These are phyloP conservation scores for Nitzschia sp. DNA, from an alignment of 108 stramenopile species.

Conservation along the genomic window DNA sequence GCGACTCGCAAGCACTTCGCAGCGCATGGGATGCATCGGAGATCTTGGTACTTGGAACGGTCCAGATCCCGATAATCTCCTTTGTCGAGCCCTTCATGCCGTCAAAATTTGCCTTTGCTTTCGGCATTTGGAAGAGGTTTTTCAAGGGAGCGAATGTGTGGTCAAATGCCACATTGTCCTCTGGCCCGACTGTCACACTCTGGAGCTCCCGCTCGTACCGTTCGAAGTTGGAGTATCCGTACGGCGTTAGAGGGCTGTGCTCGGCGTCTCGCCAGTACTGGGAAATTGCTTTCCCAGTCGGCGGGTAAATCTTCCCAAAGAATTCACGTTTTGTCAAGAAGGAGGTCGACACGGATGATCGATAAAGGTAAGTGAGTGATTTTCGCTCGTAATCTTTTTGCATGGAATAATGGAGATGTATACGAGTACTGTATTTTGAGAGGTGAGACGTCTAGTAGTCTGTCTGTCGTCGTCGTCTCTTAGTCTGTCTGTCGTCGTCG, in stretches of 20 bases:
- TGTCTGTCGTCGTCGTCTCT: too few species aligned
- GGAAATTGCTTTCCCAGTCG: not conserved
- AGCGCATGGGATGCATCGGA: not conserved
- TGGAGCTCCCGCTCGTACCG: not conserved
- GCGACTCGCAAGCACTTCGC: not conserved
- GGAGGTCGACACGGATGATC: not conserved
- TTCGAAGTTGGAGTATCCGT: not conserved
- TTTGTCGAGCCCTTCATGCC: not conserved
- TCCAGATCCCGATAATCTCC: not conserved
- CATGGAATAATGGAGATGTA: too few species aligned
- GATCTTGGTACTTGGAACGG: not conserved
- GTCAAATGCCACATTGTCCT: conserved; percentile 3
- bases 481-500: too few species aligned
- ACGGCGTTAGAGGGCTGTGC: not conserved
- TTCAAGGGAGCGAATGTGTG: not conserved
- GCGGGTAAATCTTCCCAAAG: not conserved
- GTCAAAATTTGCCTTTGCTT: not conserved
- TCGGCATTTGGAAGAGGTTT: too few species aligned
- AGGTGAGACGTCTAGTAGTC: too few species aligned
- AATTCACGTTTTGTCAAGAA: not conserved
- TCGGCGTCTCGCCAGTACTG: not conserved
- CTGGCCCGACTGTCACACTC: not conserved
- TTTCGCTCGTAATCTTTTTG: not conserved
- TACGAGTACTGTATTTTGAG: too few species aligned
- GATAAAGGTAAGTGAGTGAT: not conserved